Evolutionary conservation across 768 basidiomycete genomes (phyloP), one percentile per base, ranked within the genome.

Genomic region (Termitomyces sp.): DNA sequence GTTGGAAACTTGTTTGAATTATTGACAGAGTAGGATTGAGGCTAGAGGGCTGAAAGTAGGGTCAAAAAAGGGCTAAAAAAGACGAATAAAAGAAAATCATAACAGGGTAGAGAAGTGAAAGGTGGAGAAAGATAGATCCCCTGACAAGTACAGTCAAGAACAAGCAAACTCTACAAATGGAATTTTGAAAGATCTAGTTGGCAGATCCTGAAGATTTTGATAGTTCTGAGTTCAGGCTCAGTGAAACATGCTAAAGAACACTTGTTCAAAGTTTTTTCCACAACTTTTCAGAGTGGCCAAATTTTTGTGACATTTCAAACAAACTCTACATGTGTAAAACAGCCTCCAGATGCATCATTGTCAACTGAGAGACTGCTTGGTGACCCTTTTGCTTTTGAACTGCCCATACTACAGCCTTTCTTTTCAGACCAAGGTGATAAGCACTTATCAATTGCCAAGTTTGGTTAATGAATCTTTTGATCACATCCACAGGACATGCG

Each of bases 321-420:
- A 42, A 47, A 48, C 16, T 46, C 43, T 69, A 65, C 5, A 44
- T 45, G 29, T 27, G 21, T 54, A 71, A 49, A 43, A 72, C 58
- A 14, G 71, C 68, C 14, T 75, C 71, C 21, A 75, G 59, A n/a
- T 58, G 32, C 63, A 68, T 68, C 72, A 75, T 71, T 14, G 69
- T 71, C 7, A 38, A 19, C 51, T 68, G 41, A 17, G 64, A 68
- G 5, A 74, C 62, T 31, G 58, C 31, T 1, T 68, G 56, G 54
- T 78, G 77, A 9, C 63, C 62, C 42, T 66, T 69, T 56, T 76
- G 73, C 62, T 72, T 71, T 16, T 56, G 48, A 2, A 76, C 52
- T 51, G 57, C 52, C 50, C 75, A 78, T 38, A 62, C 71, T 14
- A 73, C 76, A 32, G 73, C 74, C 31, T 66, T 65, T 11, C 74